Base-by-base conservation (phyloP, 2,329 filamentous ascomycete species). In the Aspergillus luchuensis region DNA sequence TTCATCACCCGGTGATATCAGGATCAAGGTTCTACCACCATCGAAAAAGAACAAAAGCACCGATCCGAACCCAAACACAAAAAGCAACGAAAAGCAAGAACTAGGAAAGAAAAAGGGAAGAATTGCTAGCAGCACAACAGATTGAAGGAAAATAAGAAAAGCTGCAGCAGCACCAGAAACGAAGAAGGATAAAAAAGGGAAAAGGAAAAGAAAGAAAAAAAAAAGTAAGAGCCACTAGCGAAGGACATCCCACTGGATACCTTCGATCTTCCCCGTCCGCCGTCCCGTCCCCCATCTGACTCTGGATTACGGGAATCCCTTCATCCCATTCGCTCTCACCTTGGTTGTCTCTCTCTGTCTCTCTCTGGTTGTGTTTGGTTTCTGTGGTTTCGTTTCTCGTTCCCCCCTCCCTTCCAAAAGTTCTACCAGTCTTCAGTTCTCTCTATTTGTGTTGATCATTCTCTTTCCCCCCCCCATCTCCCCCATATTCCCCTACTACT, bases 221-320 rank as follows among this genome's bases (percentile, higher is more conserved):
- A 53, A 55, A 63, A 49, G 52, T 39, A 48, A 48, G 47, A 54
- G 51, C 52, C 54, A 61, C 57, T 60, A 65, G 59, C 38, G 60
- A 61, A 33, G 38, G 19, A 41, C 45, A 39, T 43, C 56, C 48
- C 36, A 61, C 56, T 60, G 60, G 57, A 33, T 51, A 49, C 51
- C 38, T 41, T 58, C 52, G 57, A 62, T 60, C 59, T 66, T 58
- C 63, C 59, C 58, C 63, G 58, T 64, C 62, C 59, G 56, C 55
- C 61, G 53, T 63, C 48, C 59, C 64, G 54, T 62, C 61, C 64
- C 63, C 63, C 57, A 59, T 63, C 63, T 54, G 43, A 54, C 54
- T 60, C 33, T 36, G 30, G 53, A 61, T 57, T 66, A 60, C 60
- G 51, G 58, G 56, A 59, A 56, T 60, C 61, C 60, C 58, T 64